Base-by-base conservation (phyloP, 75 land plant genomes). In the Pinus tabuliformis region DNA sequence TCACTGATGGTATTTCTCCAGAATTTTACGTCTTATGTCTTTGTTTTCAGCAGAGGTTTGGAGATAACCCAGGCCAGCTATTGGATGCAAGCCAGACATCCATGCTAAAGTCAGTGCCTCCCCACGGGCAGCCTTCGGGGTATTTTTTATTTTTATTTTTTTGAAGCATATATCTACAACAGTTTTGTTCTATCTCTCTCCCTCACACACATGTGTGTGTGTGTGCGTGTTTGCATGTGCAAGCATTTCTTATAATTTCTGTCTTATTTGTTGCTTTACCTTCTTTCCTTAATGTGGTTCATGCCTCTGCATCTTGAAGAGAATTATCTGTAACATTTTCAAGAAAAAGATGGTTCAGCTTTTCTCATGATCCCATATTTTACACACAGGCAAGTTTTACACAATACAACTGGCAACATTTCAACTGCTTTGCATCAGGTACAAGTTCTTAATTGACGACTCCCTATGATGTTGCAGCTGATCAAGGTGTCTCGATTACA, bases 41-140 rank as follows among this genome's bases (percentile, higher is more conserved):
- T 15, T 73, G 21, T 78, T 65, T 65, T 22, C 80, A 81, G 88
- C 91, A 91, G 86, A 93, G 91, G 54, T 87, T 85, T 76, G 89
- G 88, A 73, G 94, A 91, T 26, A 85, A 79, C 79, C 63, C 81
- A 58, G 76, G 85, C 18, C 91, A 84, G 78, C 74, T 87, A 18
- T 37, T 86, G 65, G 90, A 89, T 80, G 79, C 89, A 42, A 89
- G 70, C 52, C 90, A 83, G 60, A 54, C 86, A n/a, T 72, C 88
- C 37, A 60, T 84, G 73, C 74, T 93, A 20, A 89, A 88, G 75
- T 79, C 89, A 73, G 78, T 82, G 33, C 58, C 86, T 28, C 22
- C 83, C 56, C 76, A 77, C 73, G 79, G 63, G 30, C 90, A 85
- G 59, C 77, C 76, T 57, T 73, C 88, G 28, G 88, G 88, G 88